Conservation (phyloP, 1,284 basidiomycete genomes). For the Rhodotorula sp. region DNA sequence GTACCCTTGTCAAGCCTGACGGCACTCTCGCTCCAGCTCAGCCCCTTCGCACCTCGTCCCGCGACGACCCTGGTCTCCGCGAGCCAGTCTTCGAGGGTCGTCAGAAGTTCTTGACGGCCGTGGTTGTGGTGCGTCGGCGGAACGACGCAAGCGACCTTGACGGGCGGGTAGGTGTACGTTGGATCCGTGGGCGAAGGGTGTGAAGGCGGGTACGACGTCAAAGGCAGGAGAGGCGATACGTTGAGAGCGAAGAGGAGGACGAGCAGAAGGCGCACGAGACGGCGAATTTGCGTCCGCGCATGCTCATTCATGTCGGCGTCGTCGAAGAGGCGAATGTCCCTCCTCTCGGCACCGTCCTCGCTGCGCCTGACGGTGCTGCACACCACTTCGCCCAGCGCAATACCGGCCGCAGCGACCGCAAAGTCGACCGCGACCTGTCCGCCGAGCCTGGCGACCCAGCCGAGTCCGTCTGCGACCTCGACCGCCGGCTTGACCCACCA, state of each 20-base stretch:
- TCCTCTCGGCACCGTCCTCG: not conserved
- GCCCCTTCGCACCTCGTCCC: conserved; percentile 4
- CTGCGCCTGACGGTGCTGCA: not conserved
- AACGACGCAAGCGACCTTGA: conserved; percentile 30
- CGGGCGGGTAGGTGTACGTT: conserved; percentile 21
- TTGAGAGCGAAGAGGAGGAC: not conserved
- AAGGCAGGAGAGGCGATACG: not conserved
- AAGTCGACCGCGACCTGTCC: conserved; percentile 15
- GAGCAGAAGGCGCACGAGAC: not conserved
- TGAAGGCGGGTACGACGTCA: not conserved
- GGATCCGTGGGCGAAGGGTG: conserved; percentile 17
- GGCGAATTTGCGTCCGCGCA: not conserved
- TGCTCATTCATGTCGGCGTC: not conserved
- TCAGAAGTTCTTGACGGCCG: not conserved
- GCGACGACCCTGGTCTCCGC: conserved; percentile 11
- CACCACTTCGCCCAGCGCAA: not conserved
- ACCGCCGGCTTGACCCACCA: conserved; percentile 16
- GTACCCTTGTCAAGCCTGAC: conserved; percentile 9
- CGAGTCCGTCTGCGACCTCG: not conserved
- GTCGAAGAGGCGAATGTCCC: not conserved
- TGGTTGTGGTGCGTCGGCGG: not conserved
- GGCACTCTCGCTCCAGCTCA: conserved; percentile 29
- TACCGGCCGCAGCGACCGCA: not conserved
- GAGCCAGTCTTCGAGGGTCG: conserved; percentile 13
- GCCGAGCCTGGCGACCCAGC: not conserved